A percentile compares a stretch with the other conserved stretches of the same genome.
Conservation (phyloP, 164 flowering plant species). For the Aristolochia contorta region DNA sequence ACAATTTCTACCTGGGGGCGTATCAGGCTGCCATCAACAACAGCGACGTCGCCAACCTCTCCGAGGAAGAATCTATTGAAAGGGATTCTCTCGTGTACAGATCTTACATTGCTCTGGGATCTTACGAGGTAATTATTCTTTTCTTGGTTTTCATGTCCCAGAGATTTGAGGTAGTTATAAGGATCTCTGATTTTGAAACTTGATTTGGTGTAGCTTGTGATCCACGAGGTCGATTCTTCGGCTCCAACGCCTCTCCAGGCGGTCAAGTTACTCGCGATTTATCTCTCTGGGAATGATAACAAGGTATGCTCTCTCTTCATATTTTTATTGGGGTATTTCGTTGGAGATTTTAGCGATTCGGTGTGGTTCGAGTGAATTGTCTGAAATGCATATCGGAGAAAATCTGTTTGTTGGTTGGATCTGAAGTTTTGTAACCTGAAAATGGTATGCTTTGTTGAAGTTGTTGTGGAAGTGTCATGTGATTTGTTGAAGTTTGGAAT, state of each 20-base stretch:
- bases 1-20: constrained; percentile 90
- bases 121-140: constrained; percentile 41
- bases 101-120: constrained; percentile 90
- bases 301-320: constrained; percentile 38
- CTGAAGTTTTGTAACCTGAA: not conserved
- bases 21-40: constrained; percentile 90
- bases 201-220: constrained; percentile 46
- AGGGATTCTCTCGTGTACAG: constrained; percentile 75
- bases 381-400: not conserved
- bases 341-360: constrained; percentile 7
- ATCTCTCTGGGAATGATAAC: constrained; percentile 54
- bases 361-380: not conserved
- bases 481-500: too few relatives aligned
- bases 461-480: too few relatives aligned
- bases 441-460: too few relatives aligned
- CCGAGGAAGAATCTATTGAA: constrained; percentile 72
- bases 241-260: constrained; percentile 93
- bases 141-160: not conserved
- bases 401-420: not conserved
- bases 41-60: constrained; percentile 77
- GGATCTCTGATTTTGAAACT: not conserved
- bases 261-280: constrained; percentile 79
- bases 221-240: constrained; percentile 68
- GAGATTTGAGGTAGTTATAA: not conserved
- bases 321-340: not conserved